Evolutionary conservation across 1,284 basidiomycete genomes (phyloP).

Genomic region (Malassezia obtusa): DNA sequence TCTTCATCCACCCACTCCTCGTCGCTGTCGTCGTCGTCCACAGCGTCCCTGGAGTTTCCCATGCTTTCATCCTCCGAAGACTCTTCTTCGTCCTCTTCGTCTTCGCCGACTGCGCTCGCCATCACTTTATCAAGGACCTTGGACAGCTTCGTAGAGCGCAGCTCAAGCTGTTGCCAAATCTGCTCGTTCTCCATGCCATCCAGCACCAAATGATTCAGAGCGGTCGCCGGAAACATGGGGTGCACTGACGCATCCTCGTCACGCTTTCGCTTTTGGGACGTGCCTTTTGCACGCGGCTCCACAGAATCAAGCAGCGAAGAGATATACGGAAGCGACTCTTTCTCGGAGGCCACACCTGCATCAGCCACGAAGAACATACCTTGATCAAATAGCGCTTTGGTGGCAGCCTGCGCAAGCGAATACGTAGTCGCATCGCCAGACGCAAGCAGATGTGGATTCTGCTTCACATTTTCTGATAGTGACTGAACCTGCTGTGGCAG

Average conservation of each 20-base stretch:
- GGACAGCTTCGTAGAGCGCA: conserved; percentile 28
- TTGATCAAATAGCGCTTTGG: conserved; percentile 15
- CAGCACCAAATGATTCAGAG: conserved; percentile 63
- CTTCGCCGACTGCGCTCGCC: conserved; percentile 18
- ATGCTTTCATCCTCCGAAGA: conserved; percentile 3
- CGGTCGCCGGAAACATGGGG: conserved; percentile 59
- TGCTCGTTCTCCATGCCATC: conserved; percentile 81
- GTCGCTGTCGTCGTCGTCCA: conserved; percentile 29
- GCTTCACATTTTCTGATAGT: background rate
- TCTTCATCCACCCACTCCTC: conserved; percentile 32
- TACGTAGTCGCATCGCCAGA: background rate
- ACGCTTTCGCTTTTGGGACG: conserved; percentile 19
- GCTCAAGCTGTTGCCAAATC: conserved; percentile 65
- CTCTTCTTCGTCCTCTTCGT: conserved; percentile 35
- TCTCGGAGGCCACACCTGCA: conserved; percentile 7
- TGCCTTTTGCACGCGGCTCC: background rate
- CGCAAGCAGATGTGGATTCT: conserved; percentile 5
- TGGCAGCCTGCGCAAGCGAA: conserved; percentile 1
- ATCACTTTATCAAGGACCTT: conserved; percentile 46
- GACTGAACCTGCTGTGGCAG: background rate
- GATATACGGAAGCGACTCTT: conserved; percentile 12
- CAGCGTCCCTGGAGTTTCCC: conserved; percentile 9
- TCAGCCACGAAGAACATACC: conserved; percentile 4
- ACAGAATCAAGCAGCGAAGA: conserved; percentile 11
- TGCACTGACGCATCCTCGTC: conserved; percentile 27